Base-by-base conservation (phyloP, 2,329 filamentous ascomycete genomes). In the Venturia nashicola region DNA sequence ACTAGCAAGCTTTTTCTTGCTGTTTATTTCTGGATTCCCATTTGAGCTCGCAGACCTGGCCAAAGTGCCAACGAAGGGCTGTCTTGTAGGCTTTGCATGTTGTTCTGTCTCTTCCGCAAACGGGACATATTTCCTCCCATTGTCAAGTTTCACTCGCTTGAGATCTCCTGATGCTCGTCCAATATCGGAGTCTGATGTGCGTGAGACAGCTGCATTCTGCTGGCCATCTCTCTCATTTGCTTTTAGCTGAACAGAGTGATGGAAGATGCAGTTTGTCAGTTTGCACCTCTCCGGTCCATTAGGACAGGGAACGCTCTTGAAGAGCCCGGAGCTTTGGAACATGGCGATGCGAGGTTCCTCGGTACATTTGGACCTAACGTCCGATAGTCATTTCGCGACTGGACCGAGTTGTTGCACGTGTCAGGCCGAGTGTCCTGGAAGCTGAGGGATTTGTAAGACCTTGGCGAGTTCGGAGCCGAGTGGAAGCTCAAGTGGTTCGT, bases 221-320 rank as follows among this genome's bases (percentile, higher is more conserved):
- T 18, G 6, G 34, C 14, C 14, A 7, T n/a, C 32, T 9, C 18
- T 7, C 23, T 20, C 23, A 27, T 23, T 32, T 27, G 62, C 20
- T 42, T 16, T 46, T n/a, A 36, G 20, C 16, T 34, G 20, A 20
- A 36, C 32, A 46, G 78, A 71, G 72, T 87, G 84, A 14, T 74
- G 76, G 72, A 86, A 87, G 23, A 86, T 79, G 73, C 84, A 87
- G 66, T 79, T 78, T 16, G 80, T 74, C 14, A 86, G 73, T 39
- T 72, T 69, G 72, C 84, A 87, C 20, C 67, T 65, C 11, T 42
- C 59, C 16, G 74, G 74, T 3, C 42, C 62, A 66, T 77, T 72
- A 6, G 82, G 82, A 68, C 82, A 84, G 40, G 73, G 68, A 51
- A 82, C 73, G 51, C 74, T 72, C 65, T 78, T 80, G 73, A 84